Percentiles rank a stretch among this genome's conserved stretches.
Evolutionary conservation across 2,329 filamentous ascomycete species (phyloP).

Genomic region (Hypocreales sp.): DNA sequence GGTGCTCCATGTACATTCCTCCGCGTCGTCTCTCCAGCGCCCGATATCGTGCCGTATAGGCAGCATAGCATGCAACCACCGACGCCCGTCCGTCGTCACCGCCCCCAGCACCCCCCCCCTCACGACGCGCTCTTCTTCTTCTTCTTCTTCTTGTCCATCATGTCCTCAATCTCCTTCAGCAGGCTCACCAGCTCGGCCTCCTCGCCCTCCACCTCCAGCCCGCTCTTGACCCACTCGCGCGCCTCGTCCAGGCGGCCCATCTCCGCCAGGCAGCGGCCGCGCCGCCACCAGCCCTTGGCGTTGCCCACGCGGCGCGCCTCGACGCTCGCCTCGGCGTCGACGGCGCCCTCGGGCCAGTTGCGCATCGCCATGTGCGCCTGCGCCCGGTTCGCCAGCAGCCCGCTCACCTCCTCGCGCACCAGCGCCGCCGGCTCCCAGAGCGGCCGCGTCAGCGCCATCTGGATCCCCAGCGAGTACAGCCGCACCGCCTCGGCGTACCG

Average conservation of each 20-base stretch:
- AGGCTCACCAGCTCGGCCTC: constrained; percentile 48
- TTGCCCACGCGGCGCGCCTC: constrained; percentile 80
- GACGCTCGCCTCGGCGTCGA: constrained; percentile 77
- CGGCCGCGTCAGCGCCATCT: constrained; percentile 74
- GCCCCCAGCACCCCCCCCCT: no score
- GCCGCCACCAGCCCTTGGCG: constrained; percentile 87
- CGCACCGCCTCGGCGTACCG: constrained; percentile 60
- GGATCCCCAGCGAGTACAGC: constrained; percentile 71
- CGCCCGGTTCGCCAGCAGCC: constrained; percentile 71
- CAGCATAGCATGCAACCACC: no score
- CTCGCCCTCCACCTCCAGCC: constrained; percentile 68
- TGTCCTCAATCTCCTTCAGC: constrained; percentile 44
- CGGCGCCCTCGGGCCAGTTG: constrained; percentile 71
- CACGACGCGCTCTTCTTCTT: neutral
- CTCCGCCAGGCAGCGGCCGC: constrained; percentile 73
- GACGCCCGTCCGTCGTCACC: no score
- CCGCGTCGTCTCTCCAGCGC: no score
- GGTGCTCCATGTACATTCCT: no score
- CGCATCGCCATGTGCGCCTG: constrained; percentile 77
- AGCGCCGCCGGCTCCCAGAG: constrained; percentile 77
- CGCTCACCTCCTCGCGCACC: constrained; percentile 69
- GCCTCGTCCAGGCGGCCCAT: constrained; percentile 84
- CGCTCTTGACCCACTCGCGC: constrained; percentile 58
- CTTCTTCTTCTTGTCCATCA: constrained; percentile 23
- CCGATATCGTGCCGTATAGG: no score